Evolutionary conservation across 805 yeast genomes (phyloP).

Genomic region (Ogataea ramenticola): DNA sequence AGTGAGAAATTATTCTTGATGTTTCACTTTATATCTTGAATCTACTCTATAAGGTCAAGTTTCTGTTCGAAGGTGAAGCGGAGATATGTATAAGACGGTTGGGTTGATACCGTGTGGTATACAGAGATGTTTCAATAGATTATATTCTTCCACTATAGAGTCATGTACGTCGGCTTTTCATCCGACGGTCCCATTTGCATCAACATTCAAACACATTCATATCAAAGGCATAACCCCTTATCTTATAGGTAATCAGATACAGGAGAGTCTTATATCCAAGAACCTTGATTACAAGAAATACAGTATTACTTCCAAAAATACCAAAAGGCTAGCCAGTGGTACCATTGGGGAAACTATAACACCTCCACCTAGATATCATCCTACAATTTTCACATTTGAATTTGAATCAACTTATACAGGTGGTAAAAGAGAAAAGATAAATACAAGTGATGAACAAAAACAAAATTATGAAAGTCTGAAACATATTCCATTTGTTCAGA

Average conservation of each 20-base stretch:
- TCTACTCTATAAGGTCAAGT: too few species aligned
- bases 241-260: slow-evolving; percentile 46
- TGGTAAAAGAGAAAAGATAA: slow-evolving; percentile 72
- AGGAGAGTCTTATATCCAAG: slow-evolving; percentile 47
- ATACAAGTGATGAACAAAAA: slow-evolving; percentile 25
- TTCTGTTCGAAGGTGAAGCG: too few species aligned
- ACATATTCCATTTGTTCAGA: slow-evolving; percentile 64
- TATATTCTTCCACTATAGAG: background rate
- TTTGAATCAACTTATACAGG: slow-evolving; percentile 85
- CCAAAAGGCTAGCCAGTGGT: slow-evolving; percentile 1
- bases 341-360: slow-evolving; percentile 1
- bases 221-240: slow-evolving; percentile 33
- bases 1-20: too few species aligned
- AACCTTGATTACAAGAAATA: slow-evolving; percentile 45
- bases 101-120: too few species aligned
- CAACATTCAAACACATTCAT: slow-evolving; percentile 35
- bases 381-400: slow-evolving; percentile 74
- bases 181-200: slow-evolving; percentile 19
- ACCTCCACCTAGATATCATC: slow-evolving; percentile 41
- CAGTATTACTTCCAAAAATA: slow-evolving; percentile 15
- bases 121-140: background rate
- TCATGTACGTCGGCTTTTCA: slow-evolving; percentile 9
- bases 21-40: too few species aligned
- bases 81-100: too few species aligned
- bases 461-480: slow-evolving; percentile 20